Evolutionary conservation across 1,284 basidiomycete species (phyloP).

Genomic region (Irpex sp.): DNA sequence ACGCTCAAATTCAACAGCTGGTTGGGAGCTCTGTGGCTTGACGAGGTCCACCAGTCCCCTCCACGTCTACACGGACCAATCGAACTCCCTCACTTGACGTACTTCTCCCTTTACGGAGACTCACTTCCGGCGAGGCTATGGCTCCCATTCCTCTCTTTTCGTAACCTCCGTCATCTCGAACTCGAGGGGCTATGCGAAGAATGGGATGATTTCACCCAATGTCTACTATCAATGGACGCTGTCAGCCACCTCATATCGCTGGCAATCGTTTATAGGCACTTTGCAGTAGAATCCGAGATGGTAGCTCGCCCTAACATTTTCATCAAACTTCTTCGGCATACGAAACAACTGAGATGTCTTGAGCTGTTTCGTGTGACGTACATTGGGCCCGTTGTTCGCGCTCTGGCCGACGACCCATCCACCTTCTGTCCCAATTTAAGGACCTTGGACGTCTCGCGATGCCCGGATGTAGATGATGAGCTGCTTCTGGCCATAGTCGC

Average conservation of each 20-base stretch:
- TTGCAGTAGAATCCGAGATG: background rate
- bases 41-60: background rate
- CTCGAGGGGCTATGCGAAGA: constrained; percentile 12
- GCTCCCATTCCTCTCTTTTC: constrained; percentile 14
- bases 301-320: background rate
- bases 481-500: background rate
- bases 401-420: background rate
- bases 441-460: background rate
- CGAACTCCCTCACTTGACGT: background rate
- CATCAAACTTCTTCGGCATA: background rate
- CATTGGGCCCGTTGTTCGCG: background rate
- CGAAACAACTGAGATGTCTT: background rate
- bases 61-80: background rate
- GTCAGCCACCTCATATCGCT: constrained; percentile 14
- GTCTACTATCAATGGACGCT: constrained; percentile 8
- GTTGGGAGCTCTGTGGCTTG: constrained; percentile 16
- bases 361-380: background rate
- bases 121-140: background rate
- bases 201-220: constrained; percentile 13
- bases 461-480: background rate
- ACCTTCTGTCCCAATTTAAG: background rate
- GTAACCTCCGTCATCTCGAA: constrained; percentile 21
- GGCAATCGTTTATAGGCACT: background rate
- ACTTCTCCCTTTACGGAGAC: background rate
- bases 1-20: constrained; percentile 16